Percentiles rank a stretch among this genome's conserved stretches.
phyloP scores from a whole-genome alignment of 768 basidiomycete species.

The Tylopilus felleus region DNA sequence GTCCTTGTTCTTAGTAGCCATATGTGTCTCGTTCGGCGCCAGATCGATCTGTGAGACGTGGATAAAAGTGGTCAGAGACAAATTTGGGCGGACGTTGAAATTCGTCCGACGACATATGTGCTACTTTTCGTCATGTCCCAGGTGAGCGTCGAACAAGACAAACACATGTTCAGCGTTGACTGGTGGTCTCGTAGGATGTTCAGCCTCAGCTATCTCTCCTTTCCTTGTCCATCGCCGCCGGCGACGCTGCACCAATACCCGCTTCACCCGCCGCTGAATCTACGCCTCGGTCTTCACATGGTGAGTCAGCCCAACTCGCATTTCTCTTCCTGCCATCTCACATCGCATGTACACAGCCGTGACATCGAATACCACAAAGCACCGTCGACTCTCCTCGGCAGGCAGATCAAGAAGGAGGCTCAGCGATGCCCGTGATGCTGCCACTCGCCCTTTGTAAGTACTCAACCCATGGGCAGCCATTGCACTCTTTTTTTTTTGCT shows the following conservation, averaged over 20 bases:
- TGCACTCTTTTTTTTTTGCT: too few relatives aligned
- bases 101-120: constrained; percentile 8
- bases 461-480: not conserved
- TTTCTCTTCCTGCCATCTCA: not conserved
- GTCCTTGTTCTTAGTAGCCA: not conserved
- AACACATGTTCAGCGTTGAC: not conserved
- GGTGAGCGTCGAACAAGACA: constrained; percentile 5
- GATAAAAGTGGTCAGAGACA: constrained; percentile 5
- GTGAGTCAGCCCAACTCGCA: constrained; percentile 7
- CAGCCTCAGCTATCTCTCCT: constrained; percentile 46
- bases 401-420: constrained; percentile 67
- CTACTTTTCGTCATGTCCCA: constrained; percentile 19
- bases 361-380: constrained; percentile 43
- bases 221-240: constrained; percentile 65
- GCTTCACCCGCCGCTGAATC: constrained; percentile 25
- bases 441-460: constrained; percentile 69
- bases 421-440: constrained; percentile 79
- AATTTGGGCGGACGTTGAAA: constrained; percentile 31
- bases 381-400: constrained; percentile 68
- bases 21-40: not conserved
- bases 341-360: constrained; percentile 1
- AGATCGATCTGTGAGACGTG: not conserved
- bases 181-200: constrained; percentile 8
- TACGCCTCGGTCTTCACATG: constrained; percentile 12
- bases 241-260: constrained; percentile 47